These are phyloP conservation scores for Ploettnerulaceae sp. DNA, from an alignment of 2,329 filamentous ascomycete species.

Conservation along the genomic window DNA sequence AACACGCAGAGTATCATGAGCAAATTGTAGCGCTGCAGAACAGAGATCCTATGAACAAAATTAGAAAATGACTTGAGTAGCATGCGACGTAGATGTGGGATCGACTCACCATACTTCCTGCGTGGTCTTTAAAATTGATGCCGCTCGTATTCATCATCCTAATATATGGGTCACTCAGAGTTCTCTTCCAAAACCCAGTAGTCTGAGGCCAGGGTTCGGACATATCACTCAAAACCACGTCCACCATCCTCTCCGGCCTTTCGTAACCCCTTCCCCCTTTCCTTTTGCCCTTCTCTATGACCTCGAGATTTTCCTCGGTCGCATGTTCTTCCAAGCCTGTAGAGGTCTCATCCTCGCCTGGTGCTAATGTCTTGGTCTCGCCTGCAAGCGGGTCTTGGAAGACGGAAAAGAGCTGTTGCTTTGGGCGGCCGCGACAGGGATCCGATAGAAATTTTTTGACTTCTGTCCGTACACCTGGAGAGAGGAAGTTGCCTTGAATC, in stretches of 20 bases:
- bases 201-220: constrained; percentile 90
- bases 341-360: constrained; percentile 49
- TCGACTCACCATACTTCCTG: constrained; percentile 79
- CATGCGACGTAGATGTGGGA: not conserved
- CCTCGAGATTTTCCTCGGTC: constrained; percentile 21
- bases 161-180: constrained; percentile 88
- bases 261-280: constrained; percentile 35
- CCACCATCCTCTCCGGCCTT: constrained; percentile 58
- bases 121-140: constrained; percentile 79
- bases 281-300: constrained; percentile 31
- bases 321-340: constrained; percentile 58
- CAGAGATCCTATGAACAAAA: constrained; percentile 70
- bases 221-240: constrained; percentile 98
- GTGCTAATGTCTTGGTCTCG: constrained; percentile 3
- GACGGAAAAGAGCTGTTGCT: constrained; percentile 23
- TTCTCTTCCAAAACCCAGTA: constrained; percentile 74
- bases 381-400: not conserved
- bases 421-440: constrained; percentile 52
- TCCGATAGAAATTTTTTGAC: constrained; percentile 71
- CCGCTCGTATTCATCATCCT: constrained; percentile 99
- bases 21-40: constrained; percentile 76
- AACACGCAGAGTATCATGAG: constrained; percentile 72
- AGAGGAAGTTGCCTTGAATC: constrained; percentile 91
- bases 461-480: constrained; percentile 65
- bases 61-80: not conserved